Evolutionary conservation across 1,139 yeast species (phyloP).

Genomic region (Candida frijolesensis): DNA sequence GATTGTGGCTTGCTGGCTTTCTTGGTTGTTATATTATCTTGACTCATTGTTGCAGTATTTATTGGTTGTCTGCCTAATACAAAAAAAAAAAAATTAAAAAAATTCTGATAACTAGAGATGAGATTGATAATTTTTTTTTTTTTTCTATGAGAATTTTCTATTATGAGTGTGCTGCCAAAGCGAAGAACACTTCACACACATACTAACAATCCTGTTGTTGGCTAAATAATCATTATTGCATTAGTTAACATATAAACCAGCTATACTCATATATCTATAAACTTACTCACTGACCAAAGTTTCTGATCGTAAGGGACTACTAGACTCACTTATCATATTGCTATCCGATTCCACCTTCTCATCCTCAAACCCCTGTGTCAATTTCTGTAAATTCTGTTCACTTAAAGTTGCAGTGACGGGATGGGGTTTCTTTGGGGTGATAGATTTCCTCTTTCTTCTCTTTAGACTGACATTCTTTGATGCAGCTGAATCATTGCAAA

Average conservation of each 20-base stretch:
- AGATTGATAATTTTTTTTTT: constrained; percentile 4
- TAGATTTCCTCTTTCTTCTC: constrained; percentile 39
- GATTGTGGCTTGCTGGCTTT: constrained; percentile 43
- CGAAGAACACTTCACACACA: not conserved
- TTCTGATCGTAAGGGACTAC: constrained; percentile 11
- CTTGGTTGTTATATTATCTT: constrained; percentile 2
- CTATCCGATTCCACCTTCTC: not conserved
- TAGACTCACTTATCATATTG: not conserved
- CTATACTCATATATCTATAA: too few species aligned
- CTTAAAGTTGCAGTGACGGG: constrained; percentile 21
- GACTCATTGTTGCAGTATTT: constrained; percentile 8
- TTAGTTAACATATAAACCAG: too few species aligned
- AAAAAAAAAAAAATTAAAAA: not conserved
- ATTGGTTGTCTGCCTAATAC: not conserved
- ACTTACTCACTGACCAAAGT: constrained; percentile 6
- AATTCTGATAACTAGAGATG: constrained; percentile 6
- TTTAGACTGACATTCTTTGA: constrained; percentile 22
- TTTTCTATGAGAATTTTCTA: not conserved
- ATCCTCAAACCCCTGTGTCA: constrained; percentile 14
- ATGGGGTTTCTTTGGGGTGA: constrained; percentile 20
- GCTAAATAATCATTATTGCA: not conserved
- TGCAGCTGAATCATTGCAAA: constrained; percentile 23
- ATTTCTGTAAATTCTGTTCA: constrained; percentile 30
- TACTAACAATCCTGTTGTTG: too few species aligned
- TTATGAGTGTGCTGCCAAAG: not conserved